These are phyloP conservation scores for Ophiosphaerella korrae DNA, from an alignment of 2,329 filamentous ascomycete species.

Conservation along the genomic window DNA sequence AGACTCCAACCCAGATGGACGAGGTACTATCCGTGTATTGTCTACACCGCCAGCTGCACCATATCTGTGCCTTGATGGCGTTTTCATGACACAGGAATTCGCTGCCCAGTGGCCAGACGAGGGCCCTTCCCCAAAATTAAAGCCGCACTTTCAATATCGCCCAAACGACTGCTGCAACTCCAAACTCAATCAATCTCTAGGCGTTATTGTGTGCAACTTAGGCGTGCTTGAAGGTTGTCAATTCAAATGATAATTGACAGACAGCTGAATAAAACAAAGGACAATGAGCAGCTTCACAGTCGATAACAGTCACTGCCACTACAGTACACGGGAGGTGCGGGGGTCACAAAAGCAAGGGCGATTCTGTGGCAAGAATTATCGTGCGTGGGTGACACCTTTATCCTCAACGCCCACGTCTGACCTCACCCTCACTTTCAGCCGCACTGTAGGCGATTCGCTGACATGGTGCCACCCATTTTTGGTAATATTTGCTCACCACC, in stretches of 20 bases:
- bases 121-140: constrained; percentile 13
- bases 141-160: constrained; percentile 12
- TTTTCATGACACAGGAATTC: constrained; percentile 3
- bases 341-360: background rate
- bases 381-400: background rate
- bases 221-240: background rate
- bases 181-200: background rate
- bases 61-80: background rate
- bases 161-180: background rate
- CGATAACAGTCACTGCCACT: too few relatives aligned
- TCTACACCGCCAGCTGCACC: background rate
- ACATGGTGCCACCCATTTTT: background rate
- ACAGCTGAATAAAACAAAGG: too few relatives aligned
- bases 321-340: too few relatives aligned
- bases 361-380: too few relatives aligned
- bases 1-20: background rate
- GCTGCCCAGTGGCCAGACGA: constrained; percentile 8
- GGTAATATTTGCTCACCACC: background rate
- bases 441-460: background rate
- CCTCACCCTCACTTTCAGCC: background rate
- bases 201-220: background rate
- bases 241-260: too few relatives aligned
- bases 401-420: background rate
- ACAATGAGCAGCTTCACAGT: too few relatives aligned
- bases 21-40: background rate